Evolutionary conservation across 495 filamentous ascomycete genomes (phyloP), one percentile per base, ranked within the genome.

Genomic region (Thozetella sp.): DNA sequence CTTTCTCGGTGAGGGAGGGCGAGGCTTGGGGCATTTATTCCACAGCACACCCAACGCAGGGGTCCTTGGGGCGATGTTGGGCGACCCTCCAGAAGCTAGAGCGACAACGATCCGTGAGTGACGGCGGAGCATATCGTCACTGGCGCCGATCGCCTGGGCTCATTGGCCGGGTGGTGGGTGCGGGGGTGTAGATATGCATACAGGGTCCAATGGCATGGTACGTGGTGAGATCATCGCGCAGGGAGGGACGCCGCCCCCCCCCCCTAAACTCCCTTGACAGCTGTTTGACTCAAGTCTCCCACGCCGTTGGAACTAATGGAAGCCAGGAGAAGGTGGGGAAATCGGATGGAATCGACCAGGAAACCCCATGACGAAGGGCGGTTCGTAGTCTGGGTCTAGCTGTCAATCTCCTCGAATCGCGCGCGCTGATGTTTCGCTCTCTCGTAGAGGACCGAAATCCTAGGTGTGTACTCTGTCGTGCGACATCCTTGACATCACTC

Each of bases 191-290:
- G 43, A 20, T 20, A 48, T 48, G 43, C 43, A 48, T 48, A 10
- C 9, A 48, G 43, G 43, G 43, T 48, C 43, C 43, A 48, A 48
- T 48, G 43, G 9, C 9, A 48, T 48, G n/a, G 43, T 19, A n/a
- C 43, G n/a, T 19, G 43, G 43, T 48, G 43, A 48, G 43, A 48
- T 48, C 43, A 48, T 48, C 43, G n/a, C 43, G 43, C 43, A 48
- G 9, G 43, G 9, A 19, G 30, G 9, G 43, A 10, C 11, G 3
- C 11, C 11, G 43, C 12, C 6, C 20, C 3, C 20, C 20, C n/a
- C 20, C 43, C 20, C 6, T n/a, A n/a, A 3, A 3, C 20, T n/a
- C n/a, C n/a, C 9, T 11, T 48, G n/a, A 48, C 43, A 20, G 43
- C 43, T 48, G 43, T 19, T 48, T 10, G 43, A n/a, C 43, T n/a